Evolutionary conservation across 2,329 filamentous ascomycete genomes (phyloP), one percentile per base, ranked within the genome.

Genomic region (Aspergillus floridensis): DNA sequence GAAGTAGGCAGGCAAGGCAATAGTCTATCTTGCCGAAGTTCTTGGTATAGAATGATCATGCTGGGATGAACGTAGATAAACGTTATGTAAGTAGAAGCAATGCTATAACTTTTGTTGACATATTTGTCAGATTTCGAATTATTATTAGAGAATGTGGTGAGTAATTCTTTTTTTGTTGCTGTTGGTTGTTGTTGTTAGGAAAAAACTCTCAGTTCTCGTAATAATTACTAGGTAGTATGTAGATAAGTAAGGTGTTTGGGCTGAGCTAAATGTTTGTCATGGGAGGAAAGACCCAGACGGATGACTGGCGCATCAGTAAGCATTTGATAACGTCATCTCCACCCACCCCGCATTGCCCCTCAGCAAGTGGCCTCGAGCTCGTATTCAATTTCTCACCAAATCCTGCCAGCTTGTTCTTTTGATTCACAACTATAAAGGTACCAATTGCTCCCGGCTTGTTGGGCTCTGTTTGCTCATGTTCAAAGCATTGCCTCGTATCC

Each of bases 1-100:
- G 60, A 80, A 82, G 61, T 68, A 66, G 50, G 49, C 10, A 19
- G 21, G 26, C 29, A 35, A 44, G 1, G 26, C 19, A 26, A 29
- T 49, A 12, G 14, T 35, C 12, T 12, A 8, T 5, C 32, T 21
- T 11, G 32, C 21, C 32, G 11, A 35, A 8, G 32, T n/a, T 24
- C 8, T 24, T 41, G 26, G 41, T 56, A 21, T 12, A 54, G 35
- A 51, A 32, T 44, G 38, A 44, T 16, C 10, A 44, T 44, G 16
- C 53, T 29, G 19, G 31, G 41, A 55, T 48, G 26, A 32, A 32
- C 22, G 26, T 55, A 46, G 53, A 55, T 48, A 48, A 47, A 46
- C 47, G 5, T 55, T 22, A 55, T 31, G 53, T 35, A 47, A 44
- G 16, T 48, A 55, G 53, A 55, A 19, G 21, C 41, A 47, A 35